These are phyloP conservation scores for Edaphochlamys debaryana DNA, from an alignment of 139 green algal species.

Conservation along the genomic window DNA sequence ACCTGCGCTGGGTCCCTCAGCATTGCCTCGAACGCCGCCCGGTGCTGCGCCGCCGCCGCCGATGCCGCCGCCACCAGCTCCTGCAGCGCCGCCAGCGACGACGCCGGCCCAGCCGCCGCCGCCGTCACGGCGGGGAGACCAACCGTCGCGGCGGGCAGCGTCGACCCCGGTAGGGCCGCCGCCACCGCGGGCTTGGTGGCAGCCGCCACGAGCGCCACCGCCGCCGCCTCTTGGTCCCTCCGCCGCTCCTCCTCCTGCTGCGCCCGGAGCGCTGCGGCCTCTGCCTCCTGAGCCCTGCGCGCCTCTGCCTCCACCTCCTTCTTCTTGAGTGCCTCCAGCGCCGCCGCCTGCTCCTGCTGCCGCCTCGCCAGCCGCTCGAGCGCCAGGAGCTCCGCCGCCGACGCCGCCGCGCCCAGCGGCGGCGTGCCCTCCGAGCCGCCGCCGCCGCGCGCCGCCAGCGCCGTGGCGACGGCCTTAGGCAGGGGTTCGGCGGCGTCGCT, in stretches of 20 bases:
- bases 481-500: no score
- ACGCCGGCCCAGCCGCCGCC: background rate
- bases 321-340: background rate
- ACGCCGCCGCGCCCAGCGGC: background rate
- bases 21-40: conserved; percentile 37
- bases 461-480: background rate
- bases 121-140: background rate
- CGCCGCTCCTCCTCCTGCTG: background rate
- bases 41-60: conserved; percentile 37
- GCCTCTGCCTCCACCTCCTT: background rate
- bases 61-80: conserved; percentile 32
- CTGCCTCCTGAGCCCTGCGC: background rate
- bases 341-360: conserved; percentile 5
- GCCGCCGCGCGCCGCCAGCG: conserved; percentile 9
- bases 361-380: conserved; percentile 17
- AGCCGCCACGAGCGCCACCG: no score
- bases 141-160: background rate
- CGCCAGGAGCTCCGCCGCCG: conserved; percentile 27
- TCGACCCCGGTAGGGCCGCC: background rate
- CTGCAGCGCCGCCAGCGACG: conserved; percentile 7
- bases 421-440: background rate
- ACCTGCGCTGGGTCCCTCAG: conserved; percentile 21
- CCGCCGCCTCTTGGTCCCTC: background rate
- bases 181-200: no score
- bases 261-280: background rate